Percentiles rank a stretch among this genome's conserved stretches.
These are phyloP conservation scores for Mrakiaceae sp. DNA, from an alignment of 1,284 basidiomycete species.

Conservation along the genomic window DNA sequence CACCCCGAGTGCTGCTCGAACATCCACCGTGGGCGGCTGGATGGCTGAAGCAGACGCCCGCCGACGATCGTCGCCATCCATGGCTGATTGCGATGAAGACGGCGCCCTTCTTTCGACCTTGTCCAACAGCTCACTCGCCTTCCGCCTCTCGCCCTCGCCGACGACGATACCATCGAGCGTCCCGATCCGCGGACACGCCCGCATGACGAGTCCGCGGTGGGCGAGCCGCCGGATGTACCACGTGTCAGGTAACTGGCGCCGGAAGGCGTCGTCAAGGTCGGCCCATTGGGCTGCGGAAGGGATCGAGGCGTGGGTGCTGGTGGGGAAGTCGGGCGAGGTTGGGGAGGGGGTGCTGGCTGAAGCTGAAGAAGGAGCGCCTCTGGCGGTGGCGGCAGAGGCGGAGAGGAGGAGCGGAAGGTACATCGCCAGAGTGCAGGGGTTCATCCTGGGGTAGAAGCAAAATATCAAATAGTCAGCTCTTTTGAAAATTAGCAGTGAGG, in stretches of 20 bases:
- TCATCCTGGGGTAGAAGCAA: slow-evolving; percentile 53
- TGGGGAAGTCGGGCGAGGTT: background rate
- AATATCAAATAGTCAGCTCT: background rate
- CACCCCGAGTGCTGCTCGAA: background rate
- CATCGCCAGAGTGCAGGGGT: slow-evolving; percentile 87
- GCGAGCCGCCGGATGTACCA: slow-evolving; percentile 71
- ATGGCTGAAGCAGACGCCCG: background rate
- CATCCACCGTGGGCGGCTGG: background rate
- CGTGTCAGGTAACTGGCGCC: slow-evolving; percentile 74
- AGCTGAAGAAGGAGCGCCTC: slow-evolving; percentile 8
- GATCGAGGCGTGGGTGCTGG: slow-evolving; percentile 9
- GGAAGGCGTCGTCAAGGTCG: slow-evolving; percentile 70
- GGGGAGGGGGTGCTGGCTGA: slow-evolving; percentile 15
- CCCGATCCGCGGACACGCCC: slow-evolving; percentile 51
- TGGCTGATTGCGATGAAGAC: background rate
- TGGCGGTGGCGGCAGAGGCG: slow-evolving; percentile 29
- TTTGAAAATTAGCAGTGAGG: background rate
- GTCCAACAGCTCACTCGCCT: slow-evolving; percentile 57
- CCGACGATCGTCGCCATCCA: background rate
- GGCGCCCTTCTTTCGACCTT: background rate
- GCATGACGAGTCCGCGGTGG: slow-evolving; percentile 77
- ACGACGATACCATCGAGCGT: slow-evolving; percentile 73
- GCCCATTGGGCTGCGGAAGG: slow-evolving; percentile 36
- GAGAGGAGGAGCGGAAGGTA: slow-evolving; percentile 70
- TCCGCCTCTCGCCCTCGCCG: slow-evolving; percentile 63